phyloP scores from a whole-genome alignment of 495 filamentous ascomycete genomes.

The Xylaria cubensis region DNA sequence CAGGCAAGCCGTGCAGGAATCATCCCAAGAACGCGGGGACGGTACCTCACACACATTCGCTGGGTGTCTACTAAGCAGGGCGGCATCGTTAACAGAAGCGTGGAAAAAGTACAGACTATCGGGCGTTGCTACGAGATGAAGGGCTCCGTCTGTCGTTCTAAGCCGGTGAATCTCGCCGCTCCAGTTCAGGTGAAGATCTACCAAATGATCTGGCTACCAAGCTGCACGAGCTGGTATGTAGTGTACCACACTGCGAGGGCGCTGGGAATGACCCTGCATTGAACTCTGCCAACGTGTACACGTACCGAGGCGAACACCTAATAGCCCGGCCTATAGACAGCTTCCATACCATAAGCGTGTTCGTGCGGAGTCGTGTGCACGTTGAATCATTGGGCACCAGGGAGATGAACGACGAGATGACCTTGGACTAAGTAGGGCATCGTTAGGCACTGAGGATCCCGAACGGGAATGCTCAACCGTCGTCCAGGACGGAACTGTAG shows the following conservation, averaged over 20 bases:
- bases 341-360: not conserved
- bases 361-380: constrained; percentile 21
- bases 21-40: constrained; percentile 21
- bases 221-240: constrained; percentile 22
- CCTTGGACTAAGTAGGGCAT: constrained; percentile 37
- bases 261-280: constrained; percentile 29
- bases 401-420: constrained; percentile 29
- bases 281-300: constrained; percentile 30
- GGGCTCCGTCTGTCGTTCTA: constrained; percentile 22
- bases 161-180: constrained; percentile 28
- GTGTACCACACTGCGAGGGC: constrained; percentile 11
- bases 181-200: constrained; percentile 30
- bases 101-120: constrained; percentile 21
- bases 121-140: constrained; percentile 19
- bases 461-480: constrained; percentile 25
- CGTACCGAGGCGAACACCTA: constrained; percentile 23
- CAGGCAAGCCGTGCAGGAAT: constrained; percentile 21
- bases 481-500: constrained; percentile 13
- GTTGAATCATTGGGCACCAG: constrained; percentile 28
- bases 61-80: constrained; percentile 15
- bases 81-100: constrained; percentile 9
- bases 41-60: constrained; percentile 19
- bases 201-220: constrained; percentile 30
- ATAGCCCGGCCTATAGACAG: constrained; percentile 19
- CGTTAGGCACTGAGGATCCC: constrained; percentile 42